Evolutionary conservation across 768 basidiomycete genomes (phyloP).

Genomic region (Neoboletus brunneissimus): DNA sequence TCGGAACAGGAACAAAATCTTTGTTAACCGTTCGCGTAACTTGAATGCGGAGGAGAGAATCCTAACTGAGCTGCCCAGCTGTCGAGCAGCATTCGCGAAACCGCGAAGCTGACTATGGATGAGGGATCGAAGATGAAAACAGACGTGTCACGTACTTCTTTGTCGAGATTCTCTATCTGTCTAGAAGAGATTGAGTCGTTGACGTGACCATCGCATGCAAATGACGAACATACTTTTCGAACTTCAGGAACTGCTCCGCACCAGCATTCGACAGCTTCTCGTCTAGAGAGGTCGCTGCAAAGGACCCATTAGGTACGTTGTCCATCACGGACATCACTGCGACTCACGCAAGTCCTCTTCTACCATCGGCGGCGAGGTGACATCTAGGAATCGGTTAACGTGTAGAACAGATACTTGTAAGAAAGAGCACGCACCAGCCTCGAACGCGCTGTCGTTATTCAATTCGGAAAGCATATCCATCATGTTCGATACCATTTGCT

Average conservation of each 20-base stretch:
- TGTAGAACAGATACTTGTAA: background rate
- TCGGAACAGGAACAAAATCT: slow-evolving; percentile 49
- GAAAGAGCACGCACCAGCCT: slow-evolving; percentile 29
- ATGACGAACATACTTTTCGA: slow-evolving; percentile 40
- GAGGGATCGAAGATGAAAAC: slow-evolving; percentile 5
- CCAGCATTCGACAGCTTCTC: slow-evolving; percentile 51
- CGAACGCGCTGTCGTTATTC: slow-evolving; percentile 37
- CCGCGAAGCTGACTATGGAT: slow-evolving; percentile 41
- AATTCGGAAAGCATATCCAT: slow-evolving; percentile 47
- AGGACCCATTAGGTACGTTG: slow-evolving; percentile 9
- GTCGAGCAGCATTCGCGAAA: slow-evolving; percentile 54
- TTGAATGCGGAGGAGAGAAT: slow-evolving; percentile 54
- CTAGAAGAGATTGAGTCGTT: slow-evolving; percentile 26
- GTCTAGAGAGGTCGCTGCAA: slow-evolving; percentile 42
- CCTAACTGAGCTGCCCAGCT: slow-evolving; percentile 54
- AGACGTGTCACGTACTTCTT: slow-evolving; percentile 35
- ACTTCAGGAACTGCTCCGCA: slow-evolving; percentile 46
- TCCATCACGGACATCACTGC: background rate
- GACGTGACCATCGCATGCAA: background rate
- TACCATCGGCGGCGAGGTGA: slow-evolving; percentile 31
- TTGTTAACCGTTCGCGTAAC: slow-evolving; percentile 49
- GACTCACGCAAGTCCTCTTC: slow-evolving; percentile 45
- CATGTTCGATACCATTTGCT: slow-evolving; percentile 45
- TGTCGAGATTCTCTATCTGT: slow-evolving; percentile 46
- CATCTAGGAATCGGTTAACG: slow-evolving; percentile 18